Conservation (phyloP, 1,284 basidiomycete genomes). For the Mycena citricolor region DNA sequence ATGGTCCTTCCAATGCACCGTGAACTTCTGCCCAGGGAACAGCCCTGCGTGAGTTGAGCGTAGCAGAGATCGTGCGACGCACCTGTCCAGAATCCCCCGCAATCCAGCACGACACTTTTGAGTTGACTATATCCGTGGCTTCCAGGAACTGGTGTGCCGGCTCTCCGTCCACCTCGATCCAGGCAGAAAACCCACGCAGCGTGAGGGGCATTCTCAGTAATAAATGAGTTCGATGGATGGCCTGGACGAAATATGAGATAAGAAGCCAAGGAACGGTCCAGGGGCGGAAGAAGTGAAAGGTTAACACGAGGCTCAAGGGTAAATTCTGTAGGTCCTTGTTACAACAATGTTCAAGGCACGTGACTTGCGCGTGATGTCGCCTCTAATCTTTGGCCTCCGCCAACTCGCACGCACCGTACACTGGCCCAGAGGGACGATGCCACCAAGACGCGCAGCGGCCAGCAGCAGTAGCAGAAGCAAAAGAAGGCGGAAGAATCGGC, state of each 20-base stretch:
- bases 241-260: too few species aligned
- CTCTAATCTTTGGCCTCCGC: background rate
- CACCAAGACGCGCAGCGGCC: slow-evolving; percentile 36
- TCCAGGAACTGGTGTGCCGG: slow-evolving; percentile 52
- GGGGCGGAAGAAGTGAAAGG: background rate
- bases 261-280: too few species aligned
- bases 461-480: slow-evolving; percentile 32
- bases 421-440: slow-evolving; percentile 27
- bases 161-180: slow-evolving; percentile 53
- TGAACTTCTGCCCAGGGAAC: slow-evolving; percentile 44
- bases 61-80: slow-evolving; percentile 1
- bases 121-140: slow-evolving; percentile 40
- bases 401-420: background rate
- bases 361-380: slow-evolving; percentile 4
- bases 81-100: slow-evolving; percentile 58
- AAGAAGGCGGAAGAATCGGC: slow-evolving; percentile 30
- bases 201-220: too few species aligned
- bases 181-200: slow-evolving; percentile 62
- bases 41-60: slow-evolving; percentile 1
- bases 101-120: slow-evolving; percentile 64
- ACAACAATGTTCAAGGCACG: background rate
- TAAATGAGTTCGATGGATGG: too few species aligned
- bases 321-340: background rate
- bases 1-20: slow-evolving; percentile 60
- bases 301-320: background rate